Base-by-base conservation (phyloP, 2,329 filamentous ascomycete genomes). In the Xylariaceae sp. region DNA sequence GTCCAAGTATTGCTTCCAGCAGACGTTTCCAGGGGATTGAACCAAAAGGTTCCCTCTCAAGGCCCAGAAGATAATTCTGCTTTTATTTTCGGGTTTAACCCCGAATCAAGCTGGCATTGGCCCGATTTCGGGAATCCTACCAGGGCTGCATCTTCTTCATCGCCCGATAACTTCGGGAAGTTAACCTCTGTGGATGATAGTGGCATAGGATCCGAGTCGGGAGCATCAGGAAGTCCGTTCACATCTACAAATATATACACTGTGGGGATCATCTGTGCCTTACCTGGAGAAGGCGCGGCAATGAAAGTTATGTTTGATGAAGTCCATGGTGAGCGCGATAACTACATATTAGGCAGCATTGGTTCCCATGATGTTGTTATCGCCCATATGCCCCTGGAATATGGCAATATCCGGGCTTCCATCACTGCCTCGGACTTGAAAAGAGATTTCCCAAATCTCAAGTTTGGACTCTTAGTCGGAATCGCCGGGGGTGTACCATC, bases 301-400 rank as follows among this genome's bases (percentile, higher is more conserved):
- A 44, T 44, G 41, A 23, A 33, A 44, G 18, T 20, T 6, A 16
- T 33, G 33, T 33, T 44, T 21, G 27, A 44, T 30, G 10, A 32
- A 23, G 8, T 32, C 27, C 6, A 44, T 10, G 2, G 11, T 6
- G 16, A n/a, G 16, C 27, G 6, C 20, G 41, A 33, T 23, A 32
- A 44, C 3, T 50, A 50, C 11, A 26, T 35, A 11, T n/a, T 50
- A 2, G 47, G 47, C 8, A n/a, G 30, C 9, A 50, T 50, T n/a
- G 16, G 39, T 4, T 8, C 30, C 3, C 47, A 50, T 23, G 16
- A 37, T 24, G 41, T 44, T 16, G 27, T 16, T 8, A 16, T 44
- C 4, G 27, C 41, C 3, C 23, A 44, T 23, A 44, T 23, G 16
- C 33, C 27, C 33, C 41, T 32, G 15, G 27, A 33, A 9, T 44